These are phyloP conservation scores for Arachnomyces sp. DNA, from an alignment of 2,329 filamentous ascomycete species.

Conservation along the genomic window DNA sequence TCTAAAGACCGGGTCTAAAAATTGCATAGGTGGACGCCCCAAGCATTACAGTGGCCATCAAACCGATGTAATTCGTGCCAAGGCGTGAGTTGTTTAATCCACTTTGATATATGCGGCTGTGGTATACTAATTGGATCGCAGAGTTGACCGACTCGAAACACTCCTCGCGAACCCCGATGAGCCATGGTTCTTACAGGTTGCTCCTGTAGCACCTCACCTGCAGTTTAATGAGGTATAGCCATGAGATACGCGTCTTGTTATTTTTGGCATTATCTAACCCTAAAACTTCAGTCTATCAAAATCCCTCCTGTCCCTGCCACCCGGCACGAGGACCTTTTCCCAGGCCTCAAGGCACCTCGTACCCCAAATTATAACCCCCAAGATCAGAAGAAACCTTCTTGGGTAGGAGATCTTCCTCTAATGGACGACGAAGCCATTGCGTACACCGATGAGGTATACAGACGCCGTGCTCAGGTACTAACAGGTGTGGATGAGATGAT, in stretches of 20 bases:
- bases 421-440: conserved; percentile 14
- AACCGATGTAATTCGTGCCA: conserved; percentile 19
- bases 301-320: conserved; percentile 9
- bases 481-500: conserved; percentile 28
- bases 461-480: conserved; percentile 16
- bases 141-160: too few relatives aligned
- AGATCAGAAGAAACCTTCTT: conserved; percentile 13
- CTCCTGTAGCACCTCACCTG: conserved; percentile 16
- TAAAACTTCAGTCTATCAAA: too few relatives aligned
- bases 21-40: too few relatives aligned
- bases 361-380: conserved; percentile 19
- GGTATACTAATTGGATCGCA: too few relatives aligned
- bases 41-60: conserved; percentile 9
- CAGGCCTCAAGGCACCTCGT: conserved; percentile 12
- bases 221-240: conserved; percentile 3
- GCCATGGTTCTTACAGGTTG: conserved; percentile 17
- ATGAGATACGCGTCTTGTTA: too few relatives aligned
- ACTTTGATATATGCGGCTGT: conserved; percentile 9
- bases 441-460: conserved; percentile 14
- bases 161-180: conserved; percentile 8
- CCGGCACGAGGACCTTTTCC: conserved; percentile 14
- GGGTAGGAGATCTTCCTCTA: conserved; percentile 11
- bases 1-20: conserved; percentile 3
- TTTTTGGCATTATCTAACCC: too few relatives aligned
- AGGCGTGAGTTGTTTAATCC: conserved; percentile 12